phyloP scores from a whole-genome alignment of 1,284 basidiomycete genomes.

The Austropuccinia psidii region DNA sequence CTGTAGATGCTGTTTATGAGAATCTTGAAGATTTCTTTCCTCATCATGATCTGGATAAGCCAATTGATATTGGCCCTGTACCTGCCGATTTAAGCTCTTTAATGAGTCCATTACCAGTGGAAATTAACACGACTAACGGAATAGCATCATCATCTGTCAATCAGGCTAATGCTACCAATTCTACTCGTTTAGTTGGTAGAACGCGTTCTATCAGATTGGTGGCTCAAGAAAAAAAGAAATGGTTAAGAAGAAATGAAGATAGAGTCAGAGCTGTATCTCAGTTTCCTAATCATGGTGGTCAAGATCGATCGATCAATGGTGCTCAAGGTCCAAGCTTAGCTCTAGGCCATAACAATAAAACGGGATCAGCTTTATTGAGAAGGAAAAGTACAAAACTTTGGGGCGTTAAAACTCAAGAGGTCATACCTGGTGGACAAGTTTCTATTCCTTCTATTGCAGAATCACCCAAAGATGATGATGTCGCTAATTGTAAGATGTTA shows the following conservation, averaged over 20 bases:
- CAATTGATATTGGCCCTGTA: conserved; percentile 68
- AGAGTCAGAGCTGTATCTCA: neutral
- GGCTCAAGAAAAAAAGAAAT: conserved; percentile 55
- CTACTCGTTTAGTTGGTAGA: conserved; percentile 21
- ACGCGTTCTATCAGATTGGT: conserved; percentile 82
- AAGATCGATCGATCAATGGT: neutral
- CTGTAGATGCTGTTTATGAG: conserved; percentile 87
- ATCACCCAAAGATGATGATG: conserved; percentile 44
- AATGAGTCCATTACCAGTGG: conserved; percentile 41
- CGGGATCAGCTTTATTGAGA: conserved; percentile 54
- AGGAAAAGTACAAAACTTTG: conserved; percentile 91
- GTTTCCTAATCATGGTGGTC: neutral
- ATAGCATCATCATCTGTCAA: neutral
- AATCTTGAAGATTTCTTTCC: conserved; percentile 93
- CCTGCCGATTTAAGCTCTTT: conserved; percentile 62
- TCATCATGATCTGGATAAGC: conserved; percentile 89
- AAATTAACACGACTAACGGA: neutral
- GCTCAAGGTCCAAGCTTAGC: neutral
- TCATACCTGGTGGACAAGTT: conserved; percentile 58
- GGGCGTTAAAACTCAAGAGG: conserved; percentile 88
- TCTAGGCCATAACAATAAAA: neutral
- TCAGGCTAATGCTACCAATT: neutral
- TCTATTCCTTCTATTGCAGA: conserved; percentile 44
- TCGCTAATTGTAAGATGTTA: conserved; percentile 42
- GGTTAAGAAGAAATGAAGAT: conserved; percentile 11